phyloP scores from a whole-genome alignment of 1,139 yeast species.

The Suzukiozyma palmioleophila region DNA sequence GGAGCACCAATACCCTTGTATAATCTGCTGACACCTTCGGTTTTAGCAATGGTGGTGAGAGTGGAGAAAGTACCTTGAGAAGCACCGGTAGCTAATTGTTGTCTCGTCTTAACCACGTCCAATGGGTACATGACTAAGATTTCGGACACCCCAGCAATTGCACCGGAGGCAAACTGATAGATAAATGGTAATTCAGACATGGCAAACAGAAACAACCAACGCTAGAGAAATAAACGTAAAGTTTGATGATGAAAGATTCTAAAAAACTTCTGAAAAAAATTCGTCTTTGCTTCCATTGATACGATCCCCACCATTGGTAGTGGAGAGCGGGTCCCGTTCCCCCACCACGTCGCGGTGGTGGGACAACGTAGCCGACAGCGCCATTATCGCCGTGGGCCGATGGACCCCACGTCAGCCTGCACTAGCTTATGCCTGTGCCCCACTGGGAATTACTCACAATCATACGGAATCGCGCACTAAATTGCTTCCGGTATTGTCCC shows the following conservation, averaged over 20 bases:
- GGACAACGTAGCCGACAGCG: no score
- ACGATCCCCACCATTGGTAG: background rate
- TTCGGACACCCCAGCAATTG: conserved; percentile 97
- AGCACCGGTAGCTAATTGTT: conserved; percentile 71
- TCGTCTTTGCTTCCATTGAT: background rate
- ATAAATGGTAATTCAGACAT: conserved; percentile 64
- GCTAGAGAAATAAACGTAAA: background rate
- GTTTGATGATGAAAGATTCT: no score
- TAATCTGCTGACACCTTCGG: conserved; percentile 79
- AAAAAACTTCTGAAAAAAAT: background rate
- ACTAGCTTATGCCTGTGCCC: no score
- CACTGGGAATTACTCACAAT: no score
- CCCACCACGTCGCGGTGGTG: no score
- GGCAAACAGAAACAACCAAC: background rate
- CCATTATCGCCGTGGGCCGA: no score
- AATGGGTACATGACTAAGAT: conserved; percentile 96
- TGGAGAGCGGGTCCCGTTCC: background rate
- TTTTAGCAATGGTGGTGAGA: conserved; percentile 71
- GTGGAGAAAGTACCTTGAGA: conserved; percentile 86
- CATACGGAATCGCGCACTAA: no score
- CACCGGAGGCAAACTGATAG: conserved; percentile 92
- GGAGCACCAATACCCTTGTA: conserved; percentile 96
- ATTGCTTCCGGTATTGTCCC: no score
- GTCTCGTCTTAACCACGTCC: conserved; percentile 96
- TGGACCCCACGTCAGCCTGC: no score